phyloP scores from a whole-genome alignment of 2,329 filamentous ascomycete genomes.

The Botryosphaeria dothidea region DNA sequence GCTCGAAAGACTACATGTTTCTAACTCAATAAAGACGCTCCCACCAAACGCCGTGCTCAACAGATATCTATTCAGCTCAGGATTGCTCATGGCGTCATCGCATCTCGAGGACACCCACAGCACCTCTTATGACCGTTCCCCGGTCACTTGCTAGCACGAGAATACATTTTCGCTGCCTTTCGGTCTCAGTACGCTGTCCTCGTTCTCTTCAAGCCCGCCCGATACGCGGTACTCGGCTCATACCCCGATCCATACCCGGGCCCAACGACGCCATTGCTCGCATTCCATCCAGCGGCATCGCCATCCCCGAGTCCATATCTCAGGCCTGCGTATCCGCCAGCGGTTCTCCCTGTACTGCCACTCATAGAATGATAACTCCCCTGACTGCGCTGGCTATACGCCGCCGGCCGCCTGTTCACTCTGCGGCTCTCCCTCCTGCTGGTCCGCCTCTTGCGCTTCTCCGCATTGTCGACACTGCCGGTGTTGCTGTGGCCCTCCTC shows the following conservation, averaged over 20 bases:
- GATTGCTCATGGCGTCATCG: background rate
- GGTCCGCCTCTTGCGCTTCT: background rate
- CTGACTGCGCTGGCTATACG: background rate
- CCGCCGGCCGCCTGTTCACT: background rate
- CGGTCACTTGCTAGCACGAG: too few species aligned
- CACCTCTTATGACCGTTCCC: too few species aligned
- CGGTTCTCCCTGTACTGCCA: background rate
- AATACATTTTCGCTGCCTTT: too few species aligned
- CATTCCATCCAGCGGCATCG: background rate
- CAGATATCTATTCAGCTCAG: background rate
- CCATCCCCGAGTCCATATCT: background rate
- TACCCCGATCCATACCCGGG: background rate
- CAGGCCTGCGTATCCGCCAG: background rate
- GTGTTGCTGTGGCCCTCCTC: background rate
- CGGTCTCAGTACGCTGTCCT: background rate
- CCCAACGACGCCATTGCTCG: background rate
- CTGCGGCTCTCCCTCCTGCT: background rate
- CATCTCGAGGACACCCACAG: background rate
- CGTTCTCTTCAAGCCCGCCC: background rate
- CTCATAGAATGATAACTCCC: background rate
- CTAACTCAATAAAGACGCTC: background rate
- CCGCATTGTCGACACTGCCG: background rate
- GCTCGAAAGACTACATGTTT: background rate
- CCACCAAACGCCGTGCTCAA: background rate
- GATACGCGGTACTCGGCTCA: background rate